Conservation (phyloP, 805 yeast genomes). For the Jamesozyma jinghongensis region DNA sequence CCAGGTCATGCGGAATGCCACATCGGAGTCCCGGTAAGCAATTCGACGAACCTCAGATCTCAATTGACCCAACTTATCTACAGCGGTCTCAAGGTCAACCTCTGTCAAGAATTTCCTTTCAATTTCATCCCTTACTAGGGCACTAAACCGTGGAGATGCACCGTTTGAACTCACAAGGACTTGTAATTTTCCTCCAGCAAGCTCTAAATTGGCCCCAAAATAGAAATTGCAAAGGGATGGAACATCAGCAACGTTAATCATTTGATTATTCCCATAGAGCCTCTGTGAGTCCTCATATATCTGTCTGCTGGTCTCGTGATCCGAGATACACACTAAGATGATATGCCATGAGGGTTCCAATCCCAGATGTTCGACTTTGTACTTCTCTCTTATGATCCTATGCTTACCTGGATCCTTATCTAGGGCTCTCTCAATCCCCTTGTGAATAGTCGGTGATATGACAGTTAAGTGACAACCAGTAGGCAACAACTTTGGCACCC, state of each 20-base stretch:
- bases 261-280: conserved; percentile 21
- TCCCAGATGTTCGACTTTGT: conserved; percentile 10
- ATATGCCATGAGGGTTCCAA: conserved; percentile 21
- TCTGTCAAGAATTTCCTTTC: conserved; percentile 8
- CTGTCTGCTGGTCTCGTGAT: conserved; percentile 14
- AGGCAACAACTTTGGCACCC: conserved; percentile 26
- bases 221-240: conserved; percentile 30
- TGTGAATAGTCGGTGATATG: conserved; percentile 20
- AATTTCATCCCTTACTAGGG: conserved; percentile 25
- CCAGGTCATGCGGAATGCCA: conserved; percentile 29
- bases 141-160: conserved; percentile 26
- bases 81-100: conserved; percentile 17
- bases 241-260: conserved; percentile 31
- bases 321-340: conserved; percentile 26
- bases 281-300: conserved; percentile 18
- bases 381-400: conserved; percentile 11
- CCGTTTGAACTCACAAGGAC: conserved; percentile 28
- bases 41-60: background rate
- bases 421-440: conserved; percentile 5
- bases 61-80: conserved; percentile 16
- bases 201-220: conserved; percentile 26
- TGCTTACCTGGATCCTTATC: conserved; percentile 6
- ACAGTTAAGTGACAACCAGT: conserved; percentile 28
- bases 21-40: conserved; percentile 6
- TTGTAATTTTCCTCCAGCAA: conserved; percentile 11